These are phyloP conservation scores for Podosphaera xanthii DNA, from an alignment of 2,329 filamentous ascomycete genomes.

Conservation along the genomic window DNA sequence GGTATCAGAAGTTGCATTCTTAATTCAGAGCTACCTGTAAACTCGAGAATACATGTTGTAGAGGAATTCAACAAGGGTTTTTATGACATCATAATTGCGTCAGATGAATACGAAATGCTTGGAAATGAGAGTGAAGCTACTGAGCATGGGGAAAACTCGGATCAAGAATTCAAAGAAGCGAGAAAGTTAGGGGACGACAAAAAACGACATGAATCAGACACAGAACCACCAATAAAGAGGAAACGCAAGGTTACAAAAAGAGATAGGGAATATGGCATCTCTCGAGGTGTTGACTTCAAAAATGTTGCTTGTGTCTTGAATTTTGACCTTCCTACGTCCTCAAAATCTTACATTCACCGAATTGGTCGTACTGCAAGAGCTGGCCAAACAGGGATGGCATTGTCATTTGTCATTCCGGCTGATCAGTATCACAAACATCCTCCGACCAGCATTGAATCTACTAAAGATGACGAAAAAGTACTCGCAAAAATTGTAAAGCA, in stretches of 20 bases:
- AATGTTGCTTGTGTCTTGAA: constrained; percentile 90
- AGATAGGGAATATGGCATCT: constrained; percentile 85
- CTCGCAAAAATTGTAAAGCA: constrained; percentile 58
- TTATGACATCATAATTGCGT: constrained; percentile 95
- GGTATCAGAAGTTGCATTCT: constrained; percentile 81
- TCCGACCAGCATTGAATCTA: constrained; percentile 52
- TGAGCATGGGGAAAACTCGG: constrained; percentile 15
- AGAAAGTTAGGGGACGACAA: constrained; percentile 12
- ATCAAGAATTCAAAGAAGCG: constrained; percentile 4
- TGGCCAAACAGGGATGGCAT: constrained; percentile 75
- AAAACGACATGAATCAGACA: constrained; percentile 10
- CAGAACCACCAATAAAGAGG: constrained; percentile 26
- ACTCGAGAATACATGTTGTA: constrained; percentile 80
- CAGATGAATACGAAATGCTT: constrained; percentile 71
- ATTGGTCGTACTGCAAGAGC: constrained; percentile 85
- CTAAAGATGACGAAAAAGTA: constrained; percentile 67
- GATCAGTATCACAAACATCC: constrained; percentile 74
- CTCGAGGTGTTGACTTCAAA: constrained; percentile 87
- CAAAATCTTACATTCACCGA: constrained; percentile 89
- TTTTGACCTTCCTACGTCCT: constrained; percentile 75
- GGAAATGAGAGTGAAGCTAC: constrained; percentile 29
- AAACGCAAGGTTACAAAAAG: constrained; percentile 40
- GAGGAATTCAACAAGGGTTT: constrained; percentile 93
- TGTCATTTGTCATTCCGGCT: constrained; percentile 81
- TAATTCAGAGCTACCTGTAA: constrained; percentile 85